A percentile compares a stretch with the other conserved stretches of the same genome.
Evolutionary conservation across 805 yeast genomes (phyloP).

Genomic region (Ogataea paradorogensis): DNA sequence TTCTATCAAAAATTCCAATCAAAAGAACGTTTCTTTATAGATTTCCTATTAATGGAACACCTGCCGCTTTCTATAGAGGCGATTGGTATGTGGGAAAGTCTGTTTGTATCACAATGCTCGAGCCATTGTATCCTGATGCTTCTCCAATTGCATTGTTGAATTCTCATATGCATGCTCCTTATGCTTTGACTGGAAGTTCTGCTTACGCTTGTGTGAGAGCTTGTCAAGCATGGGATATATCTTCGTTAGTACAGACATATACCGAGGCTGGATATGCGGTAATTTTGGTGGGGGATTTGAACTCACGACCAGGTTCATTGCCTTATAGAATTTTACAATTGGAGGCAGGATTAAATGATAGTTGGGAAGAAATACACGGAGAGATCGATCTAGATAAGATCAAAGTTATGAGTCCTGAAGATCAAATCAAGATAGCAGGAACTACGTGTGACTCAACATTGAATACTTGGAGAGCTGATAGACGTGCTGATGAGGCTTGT

Average conservation of each 20-base stretch:
- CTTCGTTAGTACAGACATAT: conserved; percentile 60
- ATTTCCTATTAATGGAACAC: conserved; percentile 91
- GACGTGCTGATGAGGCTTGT: conserved; percentile 67
- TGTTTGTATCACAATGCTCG: conserved; percentile 68
- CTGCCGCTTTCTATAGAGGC: conserved; percentile 89
- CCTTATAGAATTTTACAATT: conserved; percentile 72
- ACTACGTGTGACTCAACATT: conserved; percentile 85
- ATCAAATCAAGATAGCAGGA: conserved; percentile 73
- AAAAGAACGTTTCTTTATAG: conserved; percentile 73
- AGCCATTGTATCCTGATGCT: conserved; percentile 44
- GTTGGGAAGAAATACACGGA: conserved; percentile 75
- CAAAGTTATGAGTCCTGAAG: conserved; percentile 45
- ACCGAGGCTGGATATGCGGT: conserved; percentile 77
- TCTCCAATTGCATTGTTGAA: conserved; percentile 75
- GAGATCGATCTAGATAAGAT: conserved; percentile 40
- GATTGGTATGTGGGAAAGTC: conserved; percentile 98
- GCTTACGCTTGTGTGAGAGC: conserved; percentile 88
- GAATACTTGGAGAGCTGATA: conserved; percentile 77
- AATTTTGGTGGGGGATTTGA: conserved; percentile 89
- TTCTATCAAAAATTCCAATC: conserved; percentile 82
- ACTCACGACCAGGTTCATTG: conserved; percentile 81
- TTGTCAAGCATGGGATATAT: conserved; percentile 95
- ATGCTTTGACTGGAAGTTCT: conserved; percentile 77
- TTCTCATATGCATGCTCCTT: conserved; percentile 98
- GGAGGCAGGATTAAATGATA: conserved; percentile 69